Base-by-base conservation (phyloP, 345 rosid genomes). In the Carallia brachiata region DNA sequence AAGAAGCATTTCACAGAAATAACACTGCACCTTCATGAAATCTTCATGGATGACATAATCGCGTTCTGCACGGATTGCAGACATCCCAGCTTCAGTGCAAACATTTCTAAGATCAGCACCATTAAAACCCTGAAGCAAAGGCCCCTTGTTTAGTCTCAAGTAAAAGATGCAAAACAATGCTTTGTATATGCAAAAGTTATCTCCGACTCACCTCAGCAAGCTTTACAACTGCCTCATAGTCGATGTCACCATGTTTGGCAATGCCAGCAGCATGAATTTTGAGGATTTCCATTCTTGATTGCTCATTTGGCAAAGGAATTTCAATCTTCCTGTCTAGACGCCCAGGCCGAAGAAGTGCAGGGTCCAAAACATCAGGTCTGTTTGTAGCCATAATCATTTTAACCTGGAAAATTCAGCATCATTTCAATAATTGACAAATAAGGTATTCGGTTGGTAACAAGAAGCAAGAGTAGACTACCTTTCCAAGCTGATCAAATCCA, bases 351-450 rank as follows among this genome's bases (percentile, higher is more conserved):
- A 95, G 93, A 73, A 95, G 93, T 8, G 97, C 99, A 62, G 97
- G 98, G 70, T 94, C 98, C 31, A 94, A 95, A 72, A 91, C 98
- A 81, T 94, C 98, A 1, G 98, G 98, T 67, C 98, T 79, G 80
- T 94, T 94, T 23, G 99, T 95, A 0, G 99, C 99, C 99, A 95
- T 95, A 62, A 95, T 92, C 97, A 95, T 92, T 85, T 95, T 95
- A 69, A 95, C 99, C 99, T 95, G 59, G 12, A 63, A 18, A 23
- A 63, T 5, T 19, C 6, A 19, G 7, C 50, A 8, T 19, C 47
- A 9, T n/a, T 15, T 70, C 60, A 61, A 12, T 52, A 3, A 34
- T 36, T 0, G 31, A 55, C 32, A 23, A 55, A 55, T 19, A 55
- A 8, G 6, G 8, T 55, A 13, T 23, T 55, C 1, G 39, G 50